Evolutionary conservation across 1,139 yeast genomes (phyloP).

Genomic region (Lodderomyces jiufengensis): DNA sequence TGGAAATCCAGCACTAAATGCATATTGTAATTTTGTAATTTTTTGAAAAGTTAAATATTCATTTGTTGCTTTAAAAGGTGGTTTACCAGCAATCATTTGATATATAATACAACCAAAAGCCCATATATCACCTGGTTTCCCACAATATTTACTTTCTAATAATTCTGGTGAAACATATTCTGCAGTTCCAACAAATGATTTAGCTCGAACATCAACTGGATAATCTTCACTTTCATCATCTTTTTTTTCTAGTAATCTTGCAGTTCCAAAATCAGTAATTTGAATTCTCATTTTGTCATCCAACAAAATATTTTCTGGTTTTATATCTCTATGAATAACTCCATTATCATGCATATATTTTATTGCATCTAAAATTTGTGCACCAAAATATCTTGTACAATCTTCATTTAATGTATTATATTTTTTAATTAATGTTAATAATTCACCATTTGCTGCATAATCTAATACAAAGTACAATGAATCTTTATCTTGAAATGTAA

Average conservation of each 20-base stretch:
- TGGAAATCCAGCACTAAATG: constrained; percentile 56
- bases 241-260: constrained; percentile 52
- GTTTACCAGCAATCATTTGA: constrained; percentile 72
- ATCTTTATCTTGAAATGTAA: constrained; percentile 89
- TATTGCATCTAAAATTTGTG: constrained; percentile 61
- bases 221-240: constrained; percentile 39
- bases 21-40: constrained; percentile 54
- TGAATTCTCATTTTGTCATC: constrained; percentile 63
- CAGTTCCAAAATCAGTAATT: constrained; percentile 83
- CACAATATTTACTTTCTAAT: constrained; percentile 64
- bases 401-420: constrained; percentile 76
- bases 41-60: constrained; percentile 65
- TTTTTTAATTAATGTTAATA: constrained; percentile 72
- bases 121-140: constrained; percentile 77
- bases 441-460: constrained; percentile 90
- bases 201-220: constrained; percentile 50
- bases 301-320: constrained; percentile 71
- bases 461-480: constrained; percentile 90
- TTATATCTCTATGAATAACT: constrained; percentile 75
- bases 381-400: constrained; percentile 69
- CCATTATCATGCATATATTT: constrained; percentile 72
- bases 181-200: constrained; percentile 86
- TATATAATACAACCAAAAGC: constrained; percentile 77
- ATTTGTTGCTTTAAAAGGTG: constrained; percentile 76
- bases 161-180: constrained; percentile 76